These are phyloP conservation scores for Diutina scorzettiae DNA, from an alignment of 1,139 yeast species.

Conservation along the genomic window DNA sequence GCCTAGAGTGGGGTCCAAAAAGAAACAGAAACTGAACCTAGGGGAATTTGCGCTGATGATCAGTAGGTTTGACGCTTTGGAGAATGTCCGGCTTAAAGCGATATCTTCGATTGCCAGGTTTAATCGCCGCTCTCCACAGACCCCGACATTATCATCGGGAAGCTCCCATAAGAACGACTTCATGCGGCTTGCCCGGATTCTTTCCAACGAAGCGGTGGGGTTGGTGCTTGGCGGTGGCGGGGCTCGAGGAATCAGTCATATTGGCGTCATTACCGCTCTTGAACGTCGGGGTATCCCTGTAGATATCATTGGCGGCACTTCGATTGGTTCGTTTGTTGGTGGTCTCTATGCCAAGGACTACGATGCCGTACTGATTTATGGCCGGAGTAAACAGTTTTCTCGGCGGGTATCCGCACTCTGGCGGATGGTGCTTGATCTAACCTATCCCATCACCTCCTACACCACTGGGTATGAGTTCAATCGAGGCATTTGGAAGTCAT, in stretches of 20 bases:
- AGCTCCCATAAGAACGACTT: slow-evolving; percentile 68
- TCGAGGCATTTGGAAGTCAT: slow-evolving; percentile 90
- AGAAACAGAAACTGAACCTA: slow-evolving; percentile 15
- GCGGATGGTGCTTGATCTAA: slow-evolving; percentile 74
- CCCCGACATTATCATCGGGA: neutral
- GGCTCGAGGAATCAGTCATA: slow-evolving; percentile 86
- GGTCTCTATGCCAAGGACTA: slow-evolving; percentile 90
- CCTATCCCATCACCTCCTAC: slow-evolving; percentile 89
- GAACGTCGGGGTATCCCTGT: slow-evolving; percentile 91
- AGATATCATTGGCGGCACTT: slow-evolving; percentile 91
- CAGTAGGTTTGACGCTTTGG: slow-evolving; percentile 21
- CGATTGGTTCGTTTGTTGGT: slow-evolving; percentile 92
- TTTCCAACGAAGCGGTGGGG: slow-evolving; percentile 91
- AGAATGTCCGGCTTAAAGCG: slow-evolving; percentile 22
- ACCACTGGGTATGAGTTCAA: slow-evolving; percentile 96
- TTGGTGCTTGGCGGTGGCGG: slow-evolving; percentile 97
- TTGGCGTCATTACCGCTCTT: slow-evolving; percentile 86
- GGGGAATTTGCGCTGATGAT: slow-evolving; percentile 28
- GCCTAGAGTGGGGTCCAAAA: slow-evolving; percentile 10
- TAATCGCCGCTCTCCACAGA: slow-evolving; percentile 9
- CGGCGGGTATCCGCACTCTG: slow-evolving; percentile 74
- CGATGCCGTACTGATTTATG: slow-evolving; percentile 82
- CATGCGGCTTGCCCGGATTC: slow-evolving; percentile 72
- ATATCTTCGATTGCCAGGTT: slow-evolving; percentile 17
- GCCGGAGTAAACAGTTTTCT: slow-evolving; percentile 79